These are phyloP conservation scores for Powellomyces hirtus DNA, from an alignment of 192 early-diverging fungal genomes.

Conservation along the genomic window DNA sequence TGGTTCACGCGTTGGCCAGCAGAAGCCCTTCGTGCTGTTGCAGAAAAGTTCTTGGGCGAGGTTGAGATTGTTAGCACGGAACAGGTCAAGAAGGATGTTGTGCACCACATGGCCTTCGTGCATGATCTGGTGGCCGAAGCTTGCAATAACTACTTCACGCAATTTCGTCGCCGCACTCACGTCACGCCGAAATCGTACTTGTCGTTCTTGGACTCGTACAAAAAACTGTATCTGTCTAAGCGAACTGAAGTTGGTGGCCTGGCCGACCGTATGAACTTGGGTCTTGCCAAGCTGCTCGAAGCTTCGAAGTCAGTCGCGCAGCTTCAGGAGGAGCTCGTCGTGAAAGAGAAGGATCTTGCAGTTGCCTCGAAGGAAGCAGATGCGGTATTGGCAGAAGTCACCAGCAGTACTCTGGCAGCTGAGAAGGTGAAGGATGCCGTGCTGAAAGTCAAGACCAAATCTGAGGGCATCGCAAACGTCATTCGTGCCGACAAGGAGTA, in stretches of 20 bases:
- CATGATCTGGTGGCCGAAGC: conserved; percentile 63
- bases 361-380: conserved; percentile 60
- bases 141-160: conserved; percentile 60
- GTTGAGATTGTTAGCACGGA: conserved; percentile 59
- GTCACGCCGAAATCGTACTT: conserved; percentile 66
- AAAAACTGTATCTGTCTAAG: conserved; percentile 48
- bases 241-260: conserved; percentile 52
- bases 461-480: conserved; percentile 60
- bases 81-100: conserved; percentile 57
- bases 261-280: conserved; percentile 68
- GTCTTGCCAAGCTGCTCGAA: conserved; percentile 60
- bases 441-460: conserved; percentile 62
- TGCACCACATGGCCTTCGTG: conserved; percentile 60
- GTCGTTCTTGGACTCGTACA: conserved; percentile 61
- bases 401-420: conserved; percentile 52
- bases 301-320: conserved; percentile 61
- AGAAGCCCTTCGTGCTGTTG: conserved; percentile 54
- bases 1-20: conserved; percentile 66
- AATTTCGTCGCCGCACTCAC: conserved; percentile 61
- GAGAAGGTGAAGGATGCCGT: conserved; percentile 69
- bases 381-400: conserved; percentile 58
- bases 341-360: conserved; percentile 61
- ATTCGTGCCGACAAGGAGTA: conserved; percentile 62
- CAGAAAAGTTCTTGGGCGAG: conserved; percentile 58
- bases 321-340: conserved; percentile 62